phyloP scores from a whole-genome alignment of 805 yeast species.

The Ogataea pilisensis region DNA sequence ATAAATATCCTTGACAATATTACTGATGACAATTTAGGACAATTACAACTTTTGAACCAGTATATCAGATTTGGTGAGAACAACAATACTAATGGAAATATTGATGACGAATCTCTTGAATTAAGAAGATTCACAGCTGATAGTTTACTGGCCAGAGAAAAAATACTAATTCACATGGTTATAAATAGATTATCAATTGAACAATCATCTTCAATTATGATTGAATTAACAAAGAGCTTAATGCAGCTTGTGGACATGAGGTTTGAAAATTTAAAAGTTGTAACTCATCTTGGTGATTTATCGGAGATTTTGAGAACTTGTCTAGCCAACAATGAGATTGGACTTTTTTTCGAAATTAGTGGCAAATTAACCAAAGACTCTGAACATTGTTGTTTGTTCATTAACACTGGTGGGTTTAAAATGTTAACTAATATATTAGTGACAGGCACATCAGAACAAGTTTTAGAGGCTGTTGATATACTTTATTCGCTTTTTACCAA shows the following conservation, averaged over 20 bases:
- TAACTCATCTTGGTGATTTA: neutral
- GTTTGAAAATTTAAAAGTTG: neutral
- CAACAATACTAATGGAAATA: neutral
- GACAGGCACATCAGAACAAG: neutral
- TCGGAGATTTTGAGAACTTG: neutral
- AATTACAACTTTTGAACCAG: constrained; percentile 11
- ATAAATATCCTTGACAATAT: constrained; percentile 5
- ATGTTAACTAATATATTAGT: neutral
- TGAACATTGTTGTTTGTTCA: neutral
- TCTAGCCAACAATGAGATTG: neutral
- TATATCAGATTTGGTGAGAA: too few relatives aligned
- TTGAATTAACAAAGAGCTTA: neutral
- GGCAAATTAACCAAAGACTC: neutral
- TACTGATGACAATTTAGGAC: constrained; percentile 9
- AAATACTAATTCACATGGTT: neutral
- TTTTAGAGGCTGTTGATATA: neutral
- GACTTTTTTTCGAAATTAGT: neutral
- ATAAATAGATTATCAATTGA: neutral
- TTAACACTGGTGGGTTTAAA: neutral
- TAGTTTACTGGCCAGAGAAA: neutral
- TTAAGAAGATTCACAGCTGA: neutral
- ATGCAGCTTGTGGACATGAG: neutral
- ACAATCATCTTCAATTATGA: neutral
- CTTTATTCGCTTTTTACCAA: neutral
- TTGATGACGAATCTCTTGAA: neutral